Percentiles rank a stretch among this genome's conserved stretches.
Evolutionary conservation across 139 green algal species (phyloP).

Genomic region (Monoraphidium neglectum): DNA sequence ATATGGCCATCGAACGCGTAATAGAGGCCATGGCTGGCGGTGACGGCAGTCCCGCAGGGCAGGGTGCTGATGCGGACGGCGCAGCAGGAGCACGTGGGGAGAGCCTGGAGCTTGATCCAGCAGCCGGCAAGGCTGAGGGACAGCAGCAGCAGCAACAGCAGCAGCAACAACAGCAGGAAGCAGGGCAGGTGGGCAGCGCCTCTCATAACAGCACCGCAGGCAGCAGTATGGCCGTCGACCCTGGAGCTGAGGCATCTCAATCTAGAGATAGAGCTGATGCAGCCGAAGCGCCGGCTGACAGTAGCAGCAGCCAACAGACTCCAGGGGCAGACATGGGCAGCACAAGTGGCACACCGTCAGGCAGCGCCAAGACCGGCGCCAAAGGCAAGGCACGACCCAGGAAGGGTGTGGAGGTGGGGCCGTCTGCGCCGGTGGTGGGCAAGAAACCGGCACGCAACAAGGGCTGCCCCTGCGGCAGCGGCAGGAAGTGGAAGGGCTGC

Average conservation of each 20-base stretch:
- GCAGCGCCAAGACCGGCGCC: neutral
- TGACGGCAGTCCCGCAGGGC: neutral
- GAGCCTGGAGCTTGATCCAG: neutral
- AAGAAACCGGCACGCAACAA: slow-evolving; percentile 41
- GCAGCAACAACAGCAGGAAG: neutral
- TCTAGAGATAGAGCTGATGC: no score
- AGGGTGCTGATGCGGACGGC: slow-evolving; percentile 7
- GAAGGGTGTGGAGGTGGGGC: neutral
- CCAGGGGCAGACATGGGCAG: no score
- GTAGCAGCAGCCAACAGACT: no score
- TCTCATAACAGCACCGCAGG: neutral
- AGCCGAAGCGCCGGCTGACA: no score
- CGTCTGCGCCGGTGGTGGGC: neutral
- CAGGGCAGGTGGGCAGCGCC: neutral
- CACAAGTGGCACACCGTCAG: no score
- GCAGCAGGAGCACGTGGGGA: slow-evolving; percentile 17
- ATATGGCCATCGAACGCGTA: slow-evolving; percentile 57
- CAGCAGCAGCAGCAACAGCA: slow-evolving; percentile 26
- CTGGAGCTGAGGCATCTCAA: neutral
- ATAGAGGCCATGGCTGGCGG: slow-evolving; percentile 43
- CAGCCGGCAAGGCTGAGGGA: no score
- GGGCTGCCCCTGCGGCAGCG: slow-evolving; percentile 45
- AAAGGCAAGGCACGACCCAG: neutral
- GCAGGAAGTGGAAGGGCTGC: slow-evolving; percentile 61
- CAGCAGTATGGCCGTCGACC: neutral